Conservation (phyloP, 192 early-diverging fungal species). For the Pilaira anomala region DNA sequence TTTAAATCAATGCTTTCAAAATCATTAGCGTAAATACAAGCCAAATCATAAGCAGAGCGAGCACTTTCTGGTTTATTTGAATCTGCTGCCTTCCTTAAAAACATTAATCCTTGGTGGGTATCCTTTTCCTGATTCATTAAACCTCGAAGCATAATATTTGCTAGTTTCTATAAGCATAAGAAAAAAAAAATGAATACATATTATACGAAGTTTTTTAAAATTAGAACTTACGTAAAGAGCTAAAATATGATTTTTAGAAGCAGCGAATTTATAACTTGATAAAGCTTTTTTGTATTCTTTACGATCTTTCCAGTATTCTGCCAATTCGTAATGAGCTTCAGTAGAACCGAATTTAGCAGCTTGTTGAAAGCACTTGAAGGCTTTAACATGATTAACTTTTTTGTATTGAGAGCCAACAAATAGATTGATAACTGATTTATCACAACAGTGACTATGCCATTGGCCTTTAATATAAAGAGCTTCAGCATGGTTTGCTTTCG, state of each 20-base stretch:
- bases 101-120: conserved; percentile 77
- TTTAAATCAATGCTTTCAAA: conserved; percentile 53
- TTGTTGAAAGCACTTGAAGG: conserved; percentile 58
- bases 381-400: conserved; percentile 59
- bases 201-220: background rate
- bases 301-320: conserved; percentile 49
- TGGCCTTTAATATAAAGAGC: conserved; percentile 72
- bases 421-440: background rate
- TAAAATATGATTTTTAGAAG: conserved; percentile 59
- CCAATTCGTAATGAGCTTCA: conserved; percentile 68
- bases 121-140: conserved; percentile 65
- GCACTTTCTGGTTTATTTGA: conserved; percentile 55
- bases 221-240: conserved; percentile 57
- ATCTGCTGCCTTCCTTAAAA: conserved; percentile 72
- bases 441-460: conserved; percentile 55
- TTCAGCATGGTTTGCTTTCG: conserved; percentile 65
- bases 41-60: conserved; percentile 76
- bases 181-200: background rate
- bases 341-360: conserved; percentile 65
- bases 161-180: conserved; percentile 57
- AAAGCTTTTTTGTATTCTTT: conserved; percentile 9
- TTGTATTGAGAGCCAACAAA: conserved; percentile 37
- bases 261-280: conserved; percentile 51
- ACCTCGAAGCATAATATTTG: conserved; percentile 74
- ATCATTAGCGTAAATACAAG: conserved; percentile 71